These are phyloP conservation scores for Alternaria viburni DNA, from an alignment of 2,329 filamentous ascomycete species.

Conservation along the genomic window DNA sequence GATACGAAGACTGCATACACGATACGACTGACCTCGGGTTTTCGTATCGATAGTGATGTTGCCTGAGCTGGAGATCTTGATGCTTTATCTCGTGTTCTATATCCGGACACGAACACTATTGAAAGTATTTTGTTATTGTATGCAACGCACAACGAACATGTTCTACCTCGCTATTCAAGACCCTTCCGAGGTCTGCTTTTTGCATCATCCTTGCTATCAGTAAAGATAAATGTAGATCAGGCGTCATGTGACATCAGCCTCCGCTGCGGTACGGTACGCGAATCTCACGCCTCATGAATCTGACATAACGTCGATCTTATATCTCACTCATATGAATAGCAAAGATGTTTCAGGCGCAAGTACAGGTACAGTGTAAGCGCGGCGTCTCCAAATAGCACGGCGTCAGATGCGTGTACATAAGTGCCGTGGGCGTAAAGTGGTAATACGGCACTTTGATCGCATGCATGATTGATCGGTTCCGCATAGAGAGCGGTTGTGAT, in stretches of 20 bases:
- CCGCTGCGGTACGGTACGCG: background rate
- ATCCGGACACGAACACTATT: background rate
- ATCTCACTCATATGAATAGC: background rate
- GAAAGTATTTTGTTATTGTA: background rate
- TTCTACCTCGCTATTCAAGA: background rate
- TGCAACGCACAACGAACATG: background rate
- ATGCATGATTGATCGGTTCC: background rate
- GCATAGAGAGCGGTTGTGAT: background rate
- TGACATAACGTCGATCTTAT: background rate
- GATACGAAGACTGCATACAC: background rate
- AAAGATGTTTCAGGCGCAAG: background rate
- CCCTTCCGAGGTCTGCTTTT: background rate
- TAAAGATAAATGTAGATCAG: background rate
- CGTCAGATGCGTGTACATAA: background rate
- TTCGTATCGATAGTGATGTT: background rate
- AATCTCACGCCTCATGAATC: background rate
- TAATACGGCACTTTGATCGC: background rate
- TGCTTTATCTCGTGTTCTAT: background rate
- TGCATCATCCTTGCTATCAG: background rate
- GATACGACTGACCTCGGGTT: background rate
- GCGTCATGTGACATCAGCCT: background rate
- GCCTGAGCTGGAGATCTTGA: background rate
- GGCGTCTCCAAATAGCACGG: background rate
- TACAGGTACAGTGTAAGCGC: background rate
- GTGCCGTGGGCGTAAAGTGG: background rate